Evolutionary conservation across 139 green algal species (phyloP).

Genomic region (Haematococcus lacustris): DNA sequence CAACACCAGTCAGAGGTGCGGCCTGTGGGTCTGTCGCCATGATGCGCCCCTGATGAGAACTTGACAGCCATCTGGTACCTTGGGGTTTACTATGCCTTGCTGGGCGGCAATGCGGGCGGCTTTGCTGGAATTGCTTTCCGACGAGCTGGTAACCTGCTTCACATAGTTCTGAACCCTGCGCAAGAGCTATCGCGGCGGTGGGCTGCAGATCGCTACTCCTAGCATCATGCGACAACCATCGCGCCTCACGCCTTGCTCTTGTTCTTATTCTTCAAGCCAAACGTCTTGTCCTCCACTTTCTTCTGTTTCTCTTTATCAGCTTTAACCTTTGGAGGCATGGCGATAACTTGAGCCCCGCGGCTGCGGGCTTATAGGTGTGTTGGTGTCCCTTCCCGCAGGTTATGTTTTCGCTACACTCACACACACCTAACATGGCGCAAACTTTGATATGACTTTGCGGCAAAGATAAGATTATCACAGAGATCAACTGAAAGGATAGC

Average conservation of each 20-base stretch:
- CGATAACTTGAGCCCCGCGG: no score
- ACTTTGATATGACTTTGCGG: constrained; percentile 6
- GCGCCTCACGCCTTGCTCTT: constrained; percentile 93
- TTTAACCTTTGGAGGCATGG: not conserved
- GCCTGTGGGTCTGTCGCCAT: no score
- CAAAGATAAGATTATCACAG: not conserved
- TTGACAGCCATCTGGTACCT: no score
- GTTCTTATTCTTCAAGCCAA: constrained; percentile 89
- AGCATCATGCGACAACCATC: not conserved
- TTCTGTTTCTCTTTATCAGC: constrained; percentile 14
- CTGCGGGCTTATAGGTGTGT: no score
- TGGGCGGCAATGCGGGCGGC: not conserved
- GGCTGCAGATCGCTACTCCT: no score
- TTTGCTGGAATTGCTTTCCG: not conserved
- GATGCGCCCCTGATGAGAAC: no score
- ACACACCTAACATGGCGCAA: not conserved
- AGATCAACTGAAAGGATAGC: no score
- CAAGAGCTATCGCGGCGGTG: no score
- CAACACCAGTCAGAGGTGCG: no score
- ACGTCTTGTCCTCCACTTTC: constrained; percentile 90
- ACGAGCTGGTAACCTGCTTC: constrained; percentile 23
- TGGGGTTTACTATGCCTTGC: constrained; percentile 4
- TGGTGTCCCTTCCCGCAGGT: no score
- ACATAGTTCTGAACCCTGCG: constrained; percentile 38
- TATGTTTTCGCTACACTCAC: not conserved